Evolutionary conservation across 306 rosid genomes (phyloP).

Genomic region (Medicago truncatula): MtrunA17r5.0-ANR NC_053043.1:36496001-36496500

Average conservation of each 20-base stretch:
- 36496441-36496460: slow-evolving; percentile 30
- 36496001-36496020: no score
- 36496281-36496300: slow-evolving; percentile 25
- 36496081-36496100: no score
- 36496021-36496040: no score
- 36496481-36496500: slow-evolving; percentile 28
- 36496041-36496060: no score
- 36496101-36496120: no score
- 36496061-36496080: no score
- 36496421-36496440: slow-evolving; percentile 61
- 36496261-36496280: slow-evolving; percentile 29
- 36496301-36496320: slow-evolving; percentile 47
- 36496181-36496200: not conserved
- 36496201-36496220: not conserved
- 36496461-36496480: slow-evolving; percentile 23
- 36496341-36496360: slow-evolving; percentile 40
- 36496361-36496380: slow-evolving; percentile 22
- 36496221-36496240: slow-evolving; percentile 50
- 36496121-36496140: no score
- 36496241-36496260: slow-evolving; percentile 33
- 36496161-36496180: not conserved
- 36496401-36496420: slow-evolving; percentile 37
- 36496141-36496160: no score
- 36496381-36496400: slow-evolving; percentile 38
- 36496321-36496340: slow-evolving; percentile 44